Base-by-base conservation (phyloP, 345 rosid genomes). In the Eucalyptus marginata region DNA sequence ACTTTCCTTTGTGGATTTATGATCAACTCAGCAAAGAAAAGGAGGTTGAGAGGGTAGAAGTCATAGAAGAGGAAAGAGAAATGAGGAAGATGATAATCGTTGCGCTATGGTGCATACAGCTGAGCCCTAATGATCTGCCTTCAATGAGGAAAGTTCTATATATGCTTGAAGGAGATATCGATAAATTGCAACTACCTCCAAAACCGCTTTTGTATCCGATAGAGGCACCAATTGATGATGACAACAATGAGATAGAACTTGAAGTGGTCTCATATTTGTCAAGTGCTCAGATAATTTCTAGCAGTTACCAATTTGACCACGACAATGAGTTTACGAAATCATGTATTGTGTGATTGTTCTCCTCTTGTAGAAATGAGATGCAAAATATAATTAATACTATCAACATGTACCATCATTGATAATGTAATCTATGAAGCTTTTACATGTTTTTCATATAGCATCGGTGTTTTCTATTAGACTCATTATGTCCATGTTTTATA, bases 231-330 rank as follows among this genome's bases (percentile, higher is more conserved):
- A 5, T 2, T 7, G 11, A 66, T 14, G 76, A 66, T n/a, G 76
- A 14, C 17, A 18, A n/a, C 11, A 15, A 9, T 8, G 76, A 66
- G 76, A 66, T 66, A 66, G 76, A 64, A 64, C 76, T 62, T 62
- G 68, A 62, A 12, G 13, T 7, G 7, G 33, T 29, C 33, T 62
- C 68, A 29, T 62, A 4, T 12, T 29, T 33, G 3, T 64, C 76
- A n/a, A 64, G 76, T n/a, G 36, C 76, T 64, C 4, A 1, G 1
- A 14, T 14, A n/a, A 7, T n/a, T n/a, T n/a, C 76, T 14, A 0
- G 76, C 5, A 4, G 5, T 64, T 64, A n/a, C 36, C 76, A 64
- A 64, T n/a, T 64, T n/a, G 5, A 64, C 36, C 36, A 7, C 3
- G 6, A 0, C 76, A 14, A 14, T 7, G 76, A 64, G 76, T n/a